Conservation (phyloP, 352 stramenopile genomes). For the Globisporangium uncinulatum region DNA sequence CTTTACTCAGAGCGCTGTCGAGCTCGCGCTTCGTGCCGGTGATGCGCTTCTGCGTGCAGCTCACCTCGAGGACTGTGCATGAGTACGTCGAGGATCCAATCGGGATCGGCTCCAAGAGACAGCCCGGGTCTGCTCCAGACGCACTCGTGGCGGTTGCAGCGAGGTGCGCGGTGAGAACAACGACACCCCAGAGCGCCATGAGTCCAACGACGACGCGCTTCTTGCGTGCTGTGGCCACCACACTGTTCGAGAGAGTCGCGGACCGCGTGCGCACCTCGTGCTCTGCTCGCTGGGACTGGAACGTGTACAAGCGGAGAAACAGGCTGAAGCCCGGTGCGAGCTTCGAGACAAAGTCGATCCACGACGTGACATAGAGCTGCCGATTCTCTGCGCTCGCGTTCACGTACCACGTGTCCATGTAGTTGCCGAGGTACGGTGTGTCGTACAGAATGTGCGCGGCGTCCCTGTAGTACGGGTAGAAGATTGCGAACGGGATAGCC, state of each 20-base stretch:
- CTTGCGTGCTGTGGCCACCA: background rate
- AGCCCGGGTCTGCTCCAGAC: background rate
- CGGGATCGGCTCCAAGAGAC: slow-evolving; percentile 17
- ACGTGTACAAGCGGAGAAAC: background rate
- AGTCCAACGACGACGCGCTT: slow-evolving; percentile 6
- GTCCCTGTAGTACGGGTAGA: slow-evolving; percentile 18
- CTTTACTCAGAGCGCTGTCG: background rate
- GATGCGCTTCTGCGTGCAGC: slow-evolving; percentile 8
- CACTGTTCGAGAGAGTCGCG: background rate
- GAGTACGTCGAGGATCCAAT: slow-evolving; percentile 7
- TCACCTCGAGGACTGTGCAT: slow-evolving; percentile 15
- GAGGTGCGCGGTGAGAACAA: slow-evolving; percentile 8
- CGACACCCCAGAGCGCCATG: slow-evolving; percentile 8
- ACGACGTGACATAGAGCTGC: slow-evolving; percentile 11
- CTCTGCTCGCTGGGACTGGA: background rate
- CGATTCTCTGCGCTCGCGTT: slow-evolving; percentile 6
- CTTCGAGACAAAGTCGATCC: slow-evolving; percentile 16
- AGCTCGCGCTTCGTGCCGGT: background rate
- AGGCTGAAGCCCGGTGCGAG: background rate
- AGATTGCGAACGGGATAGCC: slow-evolving; percentile 22
- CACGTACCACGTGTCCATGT: slow-evolving; percentile 13
- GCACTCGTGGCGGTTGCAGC: background rate
- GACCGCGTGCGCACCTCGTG: background rate
- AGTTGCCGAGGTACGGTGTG: slow-evolving; percentile 6
- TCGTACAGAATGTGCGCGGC: slow-evolving; percentile 17